phyloP scores from a whole-genome alignment of 139 green algal genomes.

The Ulvella scutata region DNA sequence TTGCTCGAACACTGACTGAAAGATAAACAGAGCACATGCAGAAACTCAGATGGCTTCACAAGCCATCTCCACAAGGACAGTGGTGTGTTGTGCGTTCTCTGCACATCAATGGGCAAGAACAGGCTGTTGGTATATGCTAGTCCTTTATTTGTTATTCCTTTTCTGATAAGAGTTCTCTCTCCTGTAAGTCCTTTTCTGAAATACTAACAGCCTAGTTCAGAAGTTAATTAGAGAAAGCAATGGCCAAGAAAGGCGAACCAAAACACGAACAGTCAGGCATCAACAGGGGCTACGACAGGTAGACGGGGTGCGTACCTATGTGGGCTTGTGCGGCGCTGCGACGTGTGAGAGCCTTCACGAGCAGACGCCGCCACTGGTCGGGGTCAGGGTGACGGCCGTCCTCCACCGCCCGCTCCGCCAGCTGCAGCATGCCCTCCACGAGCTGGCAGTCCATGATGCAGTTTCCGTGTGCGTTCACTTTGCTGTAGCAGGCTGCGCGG shows the following conservation, averaged over 20 bases:
- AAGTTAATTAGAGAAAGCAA: not conserved
- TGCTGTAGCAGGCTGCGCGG: conserved; percentile 29
- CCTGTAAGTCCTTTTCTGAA: not conserved
- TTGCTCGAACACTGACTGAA: no score
- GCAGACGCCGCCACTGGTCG: not conserved
- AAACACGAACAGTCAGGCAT: not conserved
- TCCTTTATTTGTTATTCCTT: not conserved
- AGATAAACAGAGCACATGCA: no score
- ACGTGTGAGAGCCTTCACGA: not conserved
- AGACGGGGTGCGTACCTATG: not conserved
- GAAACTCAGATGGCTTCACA: no score
- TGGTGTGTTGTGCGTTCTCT: no score
- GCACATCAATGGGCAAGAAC: no score
- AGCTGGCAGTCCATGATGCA: conserved; percentile 26
- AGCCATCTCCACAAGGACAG: no score
- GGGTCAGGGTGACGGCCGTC: not conserved
- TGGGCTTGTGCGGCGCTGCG: not conserved
- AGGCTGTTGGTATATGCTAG: not conserved
- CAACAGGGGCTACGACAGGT: not conserved
- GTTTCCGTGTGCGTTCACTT: conserved; percentile 11
- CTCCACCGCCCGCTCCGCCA: not conserved
- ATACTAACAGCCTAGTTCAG: not conserved
- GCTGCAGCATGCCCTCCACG: conserved; percentile 22
- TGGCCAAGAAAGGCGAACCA: not conserved
- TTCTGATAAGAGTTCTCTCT: not conserved